Evolutionary conservation across 116 monocot species (phyloP).

Genomic region (Posidonia oceanica): DNA sequence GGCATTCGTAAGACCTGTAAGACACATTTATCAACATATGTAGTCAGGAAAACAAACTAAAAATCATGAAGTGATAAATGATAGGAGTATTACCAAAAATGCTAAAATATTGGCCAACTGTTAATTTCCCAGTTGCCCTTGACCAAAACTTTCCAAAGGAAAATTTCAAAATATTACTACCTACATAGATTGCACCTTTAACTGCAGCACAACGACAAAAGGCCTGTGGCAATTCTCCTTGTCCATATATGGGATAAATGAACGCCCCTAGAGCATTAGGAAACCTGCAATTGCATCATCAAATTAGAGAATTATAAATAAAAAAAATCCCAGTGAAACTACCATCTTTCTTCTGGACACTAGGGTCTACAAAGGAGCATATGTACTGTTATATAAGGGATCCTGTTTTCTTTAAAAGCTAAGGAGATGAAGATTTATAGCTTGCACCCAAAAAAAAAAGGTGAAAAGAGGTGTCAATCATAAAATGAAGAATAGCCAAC

Average conservation of each 20-base stretch:
- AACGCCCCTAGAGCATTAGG: constrained; percentile 87
- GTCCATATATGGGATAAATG: constrained; percentile 96
- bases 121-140: too few species aligned
- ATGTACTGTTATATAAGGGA: too few species aligned
- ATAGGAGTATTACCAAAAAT: too few species aligned
- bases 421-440: too few species aligned
- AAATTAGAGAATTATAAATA: constrained; percentile 4
- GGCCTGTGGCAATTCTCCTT: constrained; percentile 94
- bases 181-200: constrained; percentile 97
- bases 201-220: constrained; percentile 98
- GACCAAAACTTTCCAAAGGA: not conserved
- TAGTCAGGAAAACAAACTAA: not conserved
- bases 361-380: too few species aligned
- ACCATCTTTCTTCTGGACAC: not conserved
- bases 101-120: too few species aligned
- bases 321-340: not conserved
- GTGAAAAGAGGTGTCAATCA: not conserved
- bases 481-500: not conserved
- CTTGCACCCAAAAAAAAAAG: not conserved
- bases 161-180: constrained; percentile 11
- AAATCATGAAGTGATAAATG: not conserved
- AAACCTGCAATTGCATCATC: constrained; percentile 46
- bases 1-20: constrained; percentile 90
- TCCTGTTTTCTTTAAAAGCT: too few species aligned
- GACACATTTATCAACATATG: not conserved